A percentile compares a stretch with the other conserved stretches of the same genome.
These are phyloP conservation scores for Sclerotinia borealis DNA, from an alignment of 2,329 filamentous ascomycete genomes.

Conservation along the genomic window DNA sequence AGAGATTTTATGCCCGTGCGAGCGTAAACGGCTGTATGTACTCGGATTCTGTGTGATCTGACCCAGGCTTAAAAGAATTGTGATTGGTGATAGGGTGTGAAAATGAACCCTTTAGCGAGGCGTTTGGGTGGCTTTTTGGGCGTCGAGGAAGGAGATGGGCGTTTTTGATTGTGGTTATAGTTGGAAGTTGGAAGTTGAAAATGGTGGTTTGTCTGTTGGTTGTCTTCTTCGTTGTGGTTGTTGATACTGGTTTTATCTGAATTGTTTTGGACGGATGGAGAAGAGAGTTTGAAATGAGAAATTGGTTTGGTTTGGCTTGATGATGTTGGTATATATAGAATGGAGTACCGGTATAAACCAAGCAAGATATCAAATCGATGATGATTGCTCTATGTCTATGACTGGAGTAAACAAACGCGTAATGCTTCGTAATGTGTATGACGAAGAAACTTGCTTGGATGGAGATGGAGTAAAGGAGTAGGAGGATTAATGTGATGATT, in stretches of 20 bases:
- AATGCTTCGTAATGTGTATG: neutral
- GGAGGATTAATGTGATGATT: neutral
- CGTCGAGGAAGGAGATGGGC: neutral
- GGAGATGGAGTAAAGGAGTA: neutral
- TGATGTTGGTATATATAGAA: neutral
- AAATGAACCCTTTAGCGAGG: constrained; percentile 5
- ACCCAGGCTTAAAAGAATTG: neutral
- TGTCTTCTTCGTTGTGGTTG: neutral
- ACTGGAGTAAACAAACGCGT: neutral
- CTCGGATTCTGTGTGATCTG: neutral
- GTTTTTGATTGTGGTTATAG: neutral
- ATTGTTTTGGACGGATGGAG: neutral
- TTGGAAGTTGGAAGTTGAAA: neutral
- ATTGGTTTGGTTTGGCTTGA: neutral
- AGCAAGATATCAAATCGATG: neutral
- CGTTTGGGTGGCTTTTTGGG: neutral
- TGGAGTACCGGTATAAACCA: neutral
- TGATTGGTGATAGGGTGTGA: neutral
- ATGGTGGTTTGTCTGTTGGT: neutral
- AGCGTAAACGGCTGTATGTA: neutral
- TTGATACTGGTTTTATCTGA: neutral
- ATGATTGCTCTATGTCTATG: neutral
- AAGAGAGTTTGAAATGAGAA: neutral
- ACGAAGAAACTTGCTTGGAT: neutral
- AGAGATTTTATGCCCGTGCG: too few relatives aligned